A percentile compares a stretch with the other conserved stretches of the same genome.
Conservation (phyloP, 352 stramenopile genomes). For the Phytophthora palmivora region DNA sequence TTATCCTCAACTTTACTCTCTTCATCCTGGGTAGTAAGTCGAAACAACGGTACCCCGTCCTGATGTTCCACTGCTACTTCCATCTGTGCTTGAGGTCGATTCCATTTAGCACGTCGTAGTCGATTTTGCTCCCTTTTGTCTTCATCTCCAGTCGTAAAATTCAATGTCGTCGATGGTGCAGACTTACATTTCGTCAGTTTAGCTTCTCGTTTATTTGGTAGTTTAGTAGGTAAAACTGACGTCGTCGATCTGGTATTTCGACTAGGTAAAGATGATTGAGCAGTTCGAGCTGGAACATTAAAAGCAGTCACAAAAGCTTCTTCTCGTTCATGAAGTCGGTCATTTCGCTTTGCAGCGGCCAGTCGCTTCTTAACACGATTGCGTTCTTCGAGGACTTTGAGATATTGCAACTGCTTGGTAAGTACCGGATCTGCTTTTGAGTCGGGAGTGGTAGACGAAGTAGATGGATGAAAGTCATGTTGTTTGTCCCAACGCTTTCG, state of each 20-base stretch:
- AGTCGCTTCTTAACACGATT: conserved; percentile 87
- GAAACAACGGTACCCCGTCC: conserved; percentile 44
- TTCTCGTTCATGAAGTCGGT: conserved; percentile 64
- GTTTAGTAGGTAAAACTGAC: conserved; percentile 47
- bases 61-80: conserved; percentile 45
- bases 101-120: conserved; percentile 62
- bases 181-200: conserved; percentile 41
- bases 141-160: conserved; percentile 20
- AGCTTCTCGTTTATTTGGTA: conserved; percentile 21
- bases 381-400: conserved; percentile 85
- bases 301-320: conserved; percentile 84
- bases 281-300: conserved; percentile 54
- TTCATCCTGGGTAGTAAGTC: conserved; percentile 28
- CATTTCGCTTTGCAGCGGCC: conserved; percentile 65
- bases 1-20: conserved; percentile 21
- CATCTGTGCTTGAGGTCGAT: conserved; percentile 52
- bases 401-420: conserved; percentile 84
- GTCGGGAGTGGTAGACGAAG: neutral
- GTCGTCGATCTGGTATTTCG: conserved; percentile 59
- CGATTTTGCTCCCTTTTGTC: conserved; percentile 18
- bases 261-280: conserved; percentile 8
- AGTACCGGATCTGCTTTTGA: conserved; percentile 56
- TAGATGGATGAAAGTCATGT: conserved; percentile 29
- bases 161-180: conserved; percentile 53
- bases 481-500: conserved; percentile 62